Evolutionary conservation across 495 filamentous ascomycete genomes (phyloP).

Genomic region (Astrothelium macrocarpum): DNA sequence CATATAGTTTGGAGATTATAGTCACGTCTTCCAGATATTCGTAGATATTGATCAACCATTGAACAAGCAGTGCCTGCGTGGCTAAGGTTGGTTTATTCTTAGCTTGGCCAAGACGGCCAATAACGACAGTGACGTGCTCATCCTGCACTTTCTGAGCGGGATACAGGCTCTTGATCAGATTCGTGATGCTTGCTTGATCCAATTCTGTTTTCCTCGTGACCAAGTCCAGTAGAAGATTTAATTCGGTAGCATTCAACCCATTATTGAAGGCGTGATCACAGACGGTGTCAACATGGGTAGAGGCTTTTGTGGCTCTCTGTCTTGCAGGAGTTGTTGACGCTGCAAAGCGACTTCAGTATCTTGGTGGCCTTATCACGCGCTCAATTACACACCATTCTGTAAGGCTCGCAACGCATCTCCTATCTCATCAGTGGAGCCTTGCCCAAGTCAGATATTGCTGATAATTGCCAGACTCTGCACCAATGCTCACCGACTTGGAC

Average conservation of each 20-base stretch:
- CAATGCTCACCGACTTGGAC: constrained; percentile 1
- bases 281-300: constrained; percentile 38
- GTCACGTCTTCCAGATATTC: constrained; percentile 57
- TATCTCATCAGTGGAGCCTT: background rate
- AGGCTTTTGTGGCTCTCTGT: constrained; percentile 18
- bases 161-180: constrained; percentile 65
- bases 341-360: constrained; percentile 8
- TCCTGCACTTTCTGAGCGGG: constrained; percentile 54
- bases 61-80: constrained; percentile 58
- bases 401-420: background rate
- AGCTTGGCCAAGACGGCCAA: constrained; percentile 70
- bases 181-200: constrained; percentile 61
- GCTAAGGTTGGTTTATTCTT: constrained; percentile 63
- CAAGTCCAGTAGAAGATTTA: constrained; percentile 57
- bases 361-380: background rate
- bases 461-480: background rate
- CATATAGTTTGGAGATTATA: constrained; percentile 61
- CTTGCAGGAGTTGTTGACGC: constrained; percentile 22
- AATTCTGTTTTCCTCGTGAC: constrained; percentile 57
- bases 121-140: constrained; percentile 53
- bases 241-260: constrained; percentile 51
- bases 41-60: constrained; percentile 74
- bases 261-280: constrained; percentile 48
- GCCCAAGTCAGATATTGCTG: background rate
- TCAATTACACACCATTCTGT: constrained; percentile 1